Evolutionary conservation across 2,329 filamentous ascomycete species (phyloP).

Genomic region (Ceratocystis diversiconidia): DNA sequence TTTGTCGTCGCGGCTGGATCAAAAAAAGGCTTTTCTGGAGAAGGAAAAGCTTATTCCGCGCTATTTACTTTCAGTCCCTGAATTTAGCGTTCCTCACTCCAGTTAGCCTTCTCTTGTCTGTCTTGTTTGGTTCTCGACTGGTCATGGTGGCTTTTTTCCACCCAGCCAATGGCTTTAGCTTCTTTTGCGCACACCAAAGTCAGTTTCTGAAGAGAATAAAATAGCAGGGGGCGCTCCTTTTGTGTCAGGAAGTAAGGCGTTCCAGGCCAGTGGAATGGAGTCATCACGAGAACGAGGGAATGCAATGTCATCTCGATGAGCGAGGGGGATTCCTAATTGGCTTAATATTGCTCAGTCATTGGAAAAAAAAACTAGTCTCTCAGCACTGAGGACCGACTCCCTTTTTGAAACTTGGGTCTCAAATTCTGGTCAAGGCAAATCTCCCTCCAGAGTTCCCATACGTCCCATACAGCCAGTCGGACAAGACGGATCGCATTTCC

Average conservation of each 20-base stretch:
- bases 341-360: no score
- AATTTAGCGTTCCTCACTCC: slow-evolving; percentile 1
- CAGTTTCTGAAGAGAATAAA: not conserved
- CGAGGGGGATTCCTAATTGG: no score
- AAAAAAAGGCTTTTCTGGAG: not conserved
- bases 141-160: not conserved
- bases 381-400: not conserved
- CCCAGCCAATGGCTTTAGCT: not conserved
- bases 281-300: not conserved
- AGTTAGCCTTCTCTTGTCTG: not conserved
- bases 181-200: not conserved
- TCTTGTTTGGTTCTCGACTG: not conserved
- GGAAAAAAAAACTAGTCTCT: not conserved
- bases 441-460: not conserved
- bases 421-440: not conserved
- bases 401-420: not conserved
- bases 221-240: not conserved
- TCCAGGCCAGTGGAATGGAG: not conserved
- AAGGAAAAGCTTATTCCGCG: not conserved
- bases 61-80: not conserved
- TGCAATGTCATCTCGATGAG: no score
- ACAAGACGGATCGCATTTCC: no score
- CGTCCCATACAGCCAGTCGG: not conserved
- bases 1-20: not conserved
- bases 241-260: not conserved